phyloP scores from a whole-genome alignment of 1,284 basidiomycete genomes.

The Ceratobasidium sp. region DNA sequence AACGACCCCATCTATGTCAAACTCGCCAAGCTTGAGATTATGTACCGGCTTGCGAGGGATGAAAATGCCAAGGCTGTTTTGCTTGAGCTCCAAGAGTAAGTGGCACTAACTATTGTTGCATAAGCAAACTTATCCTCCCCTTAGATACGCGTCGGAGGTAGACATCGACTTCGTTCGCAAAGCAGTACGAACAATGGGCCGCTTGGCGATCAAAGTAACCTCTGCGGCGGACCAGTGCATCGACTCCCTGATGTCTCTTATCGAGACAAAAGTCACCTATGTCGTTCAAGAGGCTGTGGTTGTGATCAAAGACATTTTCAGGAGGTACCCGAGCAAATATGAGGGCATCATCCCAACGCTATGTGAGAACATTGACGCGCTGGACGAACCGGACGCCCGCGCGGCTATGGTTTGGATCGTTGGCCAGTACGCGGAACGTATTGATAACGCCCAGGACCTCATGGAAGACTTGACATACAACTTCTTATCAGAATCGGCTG shows the following conservation, averaged over 20 bases:
- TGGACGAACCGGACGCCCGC: slow-evolving; percentile 97
- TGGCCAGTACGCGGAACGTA: slow-evolving; percentile 95
- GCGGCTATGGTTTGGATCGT: slow-evolving; percentile 98
- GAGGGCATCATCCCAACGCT: slow-evolving; percentile 93
- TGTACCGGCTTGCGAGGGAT: slow-evolving; percentile 92
- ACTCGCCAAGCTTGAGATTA: slow-evolving; percentile 97
- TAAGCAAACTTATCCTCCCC: slow-evolving; percentile 31
- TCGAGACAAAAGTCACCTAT: slow-evolving; percentile 94
- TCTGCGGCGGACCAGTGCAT: slow-evolving; percentile 90
- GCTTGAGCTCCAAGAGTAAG: slow-evolving; percentile 90
- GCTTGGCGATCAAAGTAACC: slow-evolving; percentile 96
- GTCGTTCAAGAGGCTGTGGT: slow-evolving; percentile 98
- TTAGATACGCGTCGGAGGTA: slow-evolving; percentile 95
- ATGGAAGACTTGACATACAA: slow-evolving; percentile 90
- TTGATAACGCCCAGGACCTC: slow-evolving; percentile 95
- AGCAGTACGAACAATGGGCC: slow-evolving; percentile 94
- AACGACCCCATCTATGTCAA: slow-evolving; percentile 99
- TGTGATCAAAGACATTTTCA: slow-evolving; percentile 98
- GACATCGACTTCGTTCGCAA: slow-evolving; percentile 98
- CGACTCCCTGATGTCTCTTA: slow-evolving; percentile 81
- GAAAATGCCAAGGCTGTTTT: slow-evolving; percentile 92
- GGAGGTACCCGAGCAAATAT: slow-evolving; percentile 95
- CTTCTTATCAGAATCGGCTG: slow-evolving; percentile 92
- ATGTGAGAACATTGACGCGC: slow-evolving; percentile 88
- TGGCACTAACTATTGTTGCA: background rate